phyloP scores from a whole-genome alignment of 805 yeast genomes.

The Saturnispora galanensis region DNA sequence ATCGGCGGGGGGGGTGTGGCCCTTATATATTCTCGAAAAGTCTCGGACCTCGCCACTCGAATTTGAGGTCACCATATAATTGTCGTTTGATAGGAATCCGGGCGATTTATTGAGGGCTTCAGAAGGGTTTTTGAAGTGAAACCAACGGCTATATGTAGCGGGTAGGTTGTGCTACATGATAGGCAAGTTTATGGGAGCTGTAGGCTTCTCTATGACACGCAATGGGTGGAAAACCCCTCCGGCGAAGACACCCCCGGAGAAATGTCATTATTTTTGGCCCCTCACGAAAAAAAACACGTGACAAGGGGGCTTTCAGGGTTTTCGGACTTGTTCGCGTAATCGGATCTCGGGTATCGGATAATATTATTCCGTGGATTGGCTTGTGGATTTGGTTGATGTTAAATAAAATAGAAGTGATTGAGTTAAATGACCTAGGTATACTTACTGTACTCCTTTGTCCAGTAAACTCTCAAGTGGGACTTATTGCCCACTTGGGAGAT shows the following conservation, averaged over 20 bases:
- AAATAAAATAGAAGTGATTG: too few species aligned
- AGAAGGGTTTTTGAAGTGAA: too few species aligned
- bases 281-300: too few species aligned
- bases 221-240: background rate
- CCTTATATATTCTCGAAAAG: background rate
- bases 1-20: background rate
- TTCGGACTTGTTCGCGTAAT: background rate
- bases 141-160: too few species aligned
- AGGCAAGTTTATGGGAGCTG: too few species aligned
- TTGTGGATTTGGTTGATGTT: too few species aligned
- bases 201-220: background rate
- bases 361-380: too few species aligned
- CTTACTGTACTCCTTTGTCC: conserved; percentile 21
- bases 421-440: conserved; percentile 9
- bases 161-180: too few species aligned
- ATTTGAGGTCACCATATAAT: conserved; percentile 2
- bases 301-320: too few species aligned
- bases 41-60: conserved; percentile 7
- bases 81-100: background rate
- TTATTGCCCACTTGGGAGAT: conserved; percentile 20
- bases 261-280: background rate
- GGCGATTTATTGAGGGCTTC: too few species aligned
- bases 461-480: conserved; percentile 23
- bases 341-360: background rate
- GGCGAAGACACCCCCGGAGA: conserved; percentile 5